Percentiles rank a stretch among this genome's conserved stretches.
phyloP scores from a whole-genome alignment of 2,329 filamentous ascomycete genomes.

The Alternaria dauci region DNA sequence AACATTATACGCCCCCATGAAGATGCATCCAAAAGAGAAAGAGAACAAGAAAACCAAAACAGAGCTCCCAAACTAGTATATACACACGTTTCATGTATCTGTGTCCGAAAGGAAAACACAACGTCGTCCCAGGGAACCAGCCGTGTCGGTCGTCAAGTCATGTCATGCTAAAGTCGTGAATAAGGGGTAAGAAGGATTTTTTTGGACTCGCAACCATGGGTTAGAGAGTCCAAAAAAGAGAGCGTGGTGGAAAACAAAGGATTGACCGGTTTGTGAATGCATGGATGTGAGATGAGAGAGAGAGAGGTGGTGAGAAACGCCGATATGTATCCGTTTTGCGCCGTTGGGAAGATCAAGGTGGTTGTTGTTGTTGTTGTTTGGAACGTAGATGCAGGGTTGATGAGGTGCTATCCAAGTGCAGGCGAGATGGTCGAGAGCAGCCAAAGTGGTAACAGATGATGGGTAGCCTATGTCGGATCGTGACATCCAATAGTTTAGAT shows the following conservation, averaged over 20 bases:
- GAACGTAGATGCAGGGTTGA: not conserved
- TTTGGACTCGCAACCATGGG: not conserved
- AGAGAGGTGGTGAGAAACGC: slow-evolving; percentile 1
- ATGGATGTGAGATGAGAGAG: not conserved
- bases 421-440: not conserved
- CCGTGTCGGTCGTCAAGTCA: slow-evolving; percentile 12
- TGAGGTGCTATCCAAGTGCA: not conserved
- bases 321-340: slow-evolving; percentile 2
- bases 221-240: not conserved
- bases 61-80: not conserved
- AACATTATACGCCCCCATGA: not conserved
- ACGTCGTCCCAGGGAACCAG: not conserved
- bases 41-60: not conserved
- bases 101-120: slow-evolving; percentile 3
- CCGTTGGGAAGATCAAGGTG: not conserved
- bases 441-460: not conserved
- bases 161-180: slow-evolving; percentile 16
- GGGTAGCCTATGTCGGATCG: not conserved
- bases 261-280: not conserved
- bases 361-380: not conserved
- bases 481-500: slow-evolving; percentile 25
- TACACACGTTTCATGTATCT: slow-evolving; percentile 3
- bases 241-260: not conserved
- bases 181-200: not conserved
- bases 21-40: not conserved